These are phyloP conservation scores for Hamigera avellanea DNA, from an alignment of 495 filamentous ascomycete species.

Conservation along the genomic window DNA sequence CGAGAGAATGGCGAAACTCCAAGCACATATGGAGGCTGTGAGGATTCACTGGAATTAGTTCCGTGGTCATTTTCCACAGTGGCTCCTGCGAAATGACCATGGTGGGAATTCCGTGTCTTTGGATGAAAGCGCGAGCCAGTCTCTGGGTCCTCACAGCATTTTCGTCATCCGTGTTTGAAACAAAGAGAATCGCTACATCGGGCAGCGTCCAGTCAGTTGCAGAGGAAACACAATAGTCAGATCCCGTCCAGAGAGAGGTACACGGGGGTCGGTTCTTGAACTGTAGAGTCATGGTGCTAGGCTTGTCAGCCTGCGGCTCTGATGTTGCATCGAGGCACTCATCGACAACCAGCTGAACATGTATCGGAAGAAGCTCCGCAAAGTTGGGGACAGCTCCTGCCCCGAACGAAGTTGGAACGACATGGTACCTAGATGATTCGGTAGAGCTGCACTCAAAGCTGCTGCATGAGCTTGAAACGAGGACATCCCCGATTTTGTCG, in stretches of 20 bases:
- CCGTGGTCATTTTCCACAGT: conserved; percentile 32
- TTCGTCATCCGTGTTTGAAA: conserved; percentile 42
- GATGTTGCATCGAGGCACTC: conserved; percentile 49
- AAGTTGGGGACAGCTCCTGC: conserved; percentile 38
- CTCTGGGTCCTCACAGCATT: conserved; percentile 37
- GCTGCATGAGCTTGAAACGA: conserved; percentile 37
- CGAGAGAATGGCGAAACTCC: conserved; percentile 45
- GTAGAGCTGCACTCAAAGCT: conserved; percentile 32
- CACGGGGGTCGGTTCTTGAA: conserved; percentile 44
- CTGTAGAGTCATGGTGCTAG: conserved; percentile 40
- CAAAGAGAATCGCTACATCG: conserved; percentile 59
- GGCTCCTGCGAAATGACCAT: conserved; percentile 57
- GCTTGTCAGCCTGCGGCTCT: conserved; percentile 25
- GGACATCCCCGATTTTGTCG: conserved; percentile 61
- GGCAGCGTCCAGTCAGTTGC: conserved; percentile 50
- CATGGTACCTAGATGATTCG: conserved; percentile 55
- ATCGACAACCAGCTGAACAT: conserved; percentile 64
- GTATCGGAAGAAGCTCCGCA: conserved; percentile 65
- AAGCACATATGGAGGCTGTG: conserved; percentile 56
- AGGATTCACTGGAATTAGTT: conserved; percentile 37
- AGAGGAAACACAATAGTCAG: conserved; percentile 33
- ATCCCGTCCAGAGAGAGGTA: conserved; percentile 35
- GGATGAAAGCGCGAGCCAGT: conserved; percentile 50
- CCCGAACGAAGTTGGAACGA: conserved; percentile 65
- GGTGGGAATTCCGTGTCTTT: conserved; percentile 50